Conservation (phyloP, 441 rosid species). For the Bocquillonia castaneifolia region DNA sequence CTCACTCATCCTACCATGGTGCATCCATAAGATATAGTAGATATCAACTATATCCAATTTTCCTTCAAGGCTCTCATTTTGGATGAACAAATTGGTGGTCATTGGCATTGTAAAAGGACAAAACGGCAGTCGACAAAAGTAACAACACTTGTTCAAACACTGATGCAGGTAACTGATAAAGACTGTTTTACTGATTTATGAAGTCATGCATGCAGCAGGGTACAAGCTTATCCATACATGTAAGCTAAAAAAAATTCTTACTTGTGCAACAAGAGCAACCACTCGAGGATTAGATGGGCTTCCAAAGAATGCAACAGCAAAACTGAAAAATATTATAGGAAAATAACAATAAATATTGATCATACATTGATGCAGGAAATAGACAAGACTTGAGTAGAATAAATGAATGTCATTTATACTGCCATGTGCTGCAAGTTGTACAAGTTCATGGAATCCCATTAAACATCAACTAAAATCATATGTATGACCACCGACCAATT, state of each 20-base stretch:
- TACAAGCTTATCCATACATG: constrained; percentile 7
- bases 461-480: neutral
- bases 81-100: neutral
- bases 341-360: no score
- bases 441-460: constrained; percentile 4
- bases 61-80: neutral
- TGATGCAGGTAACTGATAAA: neutral
- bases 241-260: constrained; percentile 34
- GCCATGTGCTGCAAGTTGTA: neutral
- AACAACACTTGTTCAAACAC: neutral
- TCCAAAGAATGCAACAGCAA: constrained; percentile 88
- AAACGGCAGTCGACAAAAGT: neutral
- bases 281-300: constrained; percentile 56
- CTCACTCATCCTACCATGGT: neutral
- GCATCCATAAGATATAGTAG: neutral
- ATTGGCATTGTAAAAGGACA: neutral
- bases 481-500: neutral
- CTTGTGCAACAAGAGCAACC: constrained; percentile 95
- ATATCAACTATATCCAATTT: neutral
- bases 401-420: neutral
- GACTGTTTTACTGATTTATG: neutral
- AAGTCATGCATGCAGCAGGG: constrained; percentile 6
- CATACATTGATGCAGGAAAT: no score
- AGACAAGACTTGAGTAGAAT: constrained; percentile 5
- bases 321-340: constrained; percentile 44